phyloP scores from a whole-genome alignment of 2,329 filamentous ascomycete genomes.

The Orbilia brochopaga region DNA sequence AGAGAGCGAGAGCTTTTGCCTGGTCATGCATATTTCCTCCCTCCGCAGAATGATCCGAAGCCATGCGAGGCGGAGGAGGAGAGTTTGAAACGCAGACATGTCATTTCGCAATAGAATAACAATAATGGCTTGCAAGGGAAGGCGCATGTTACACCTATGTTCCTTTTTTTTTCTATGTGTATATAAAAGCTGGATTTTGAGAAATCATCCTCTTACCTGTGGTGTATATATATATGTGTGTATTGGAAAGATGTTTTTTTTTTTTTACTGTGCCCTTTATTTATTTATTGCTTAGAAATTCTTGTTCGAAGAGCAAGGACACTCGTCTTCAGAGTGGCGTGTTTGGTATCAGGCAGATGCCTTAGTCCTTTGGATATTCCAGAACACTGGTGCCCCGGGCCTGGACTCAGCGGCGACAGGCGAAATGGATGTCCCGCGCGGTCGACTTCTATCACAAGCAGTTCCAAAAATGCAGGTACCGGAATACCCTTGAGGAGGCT shows the following conservation, averaged over 20 bases:
- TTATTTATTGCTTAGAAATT: too few relatives aligned
- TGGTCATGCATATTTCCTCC: not conserved
- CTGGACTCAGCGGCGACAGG: conserved; percentile 35
- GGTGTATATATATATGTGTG: conserved; percentile 3
- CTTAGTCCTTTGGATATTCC: conserved; percentile 14
- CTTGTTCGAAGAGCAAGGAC: not conserved
- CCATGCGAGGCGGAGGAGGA: conserved; percentile 2
- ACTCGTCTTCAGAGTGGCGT: conserved; percentile 8
- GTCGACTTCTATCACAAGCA: conserved; percentile 44
- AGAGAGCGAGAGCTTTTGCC: not conserved
- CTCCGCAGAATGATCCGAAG: conserved; percentile 4
- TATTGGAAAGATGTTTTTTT: not conserved
- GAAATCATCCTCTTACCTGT: too few relatives aligned
- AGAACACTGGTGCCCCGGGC: conserved; percentile 7
- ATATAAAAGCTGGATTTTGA: not conserved
- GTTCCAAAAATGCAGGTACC: conserved; percentile 39
- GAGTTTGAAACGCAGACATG: conserved; percentile 40
- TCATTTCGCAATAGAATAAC: conserved; percentile 18
- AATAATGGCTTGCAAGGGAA: conserved; percentile 23
- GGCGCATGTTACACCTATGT: conserved; percentile 40
- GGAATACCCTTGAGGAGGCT: conserved; percentile 46
- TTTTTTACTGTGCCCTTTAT: not conserved
- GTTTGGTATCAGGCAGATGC: not conserved
- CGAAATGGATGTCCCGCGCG: conserved; percentile 49
- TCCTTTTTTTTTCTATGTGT: conserved; percentile 24